Evolutionary conservation across 495 filamentous ascomycete genomes (phyloP).

Genomic region (Aspergillus mulundensis): DNA sequence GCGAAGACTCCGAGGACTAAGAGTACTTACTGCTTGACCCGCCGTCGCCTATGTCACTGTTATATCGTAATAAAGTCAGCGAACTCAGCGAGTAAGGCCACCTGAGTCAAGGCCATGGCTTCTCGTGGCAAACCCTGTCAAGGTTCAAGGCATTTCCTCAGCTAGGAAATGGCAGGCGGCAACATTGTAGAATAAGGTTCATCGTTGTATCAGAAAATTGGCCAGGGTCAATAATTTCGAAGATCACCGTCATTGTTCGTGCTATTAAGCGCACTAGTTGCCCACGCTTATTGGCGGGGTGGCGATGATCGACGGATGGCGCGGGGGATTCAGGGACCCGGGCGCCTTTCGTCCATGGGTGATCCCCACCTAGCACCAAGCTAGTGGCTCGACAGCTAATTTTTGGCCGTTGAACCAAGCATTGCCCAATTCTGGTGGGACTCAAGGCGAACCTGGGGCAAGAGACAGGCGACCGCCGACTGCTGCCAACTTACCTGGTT

Average conservation of each 20-base stretch:
- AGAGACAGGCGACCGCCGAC: not conserved
- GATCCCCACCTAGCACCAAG: not conserved
- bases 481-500: not conserved
- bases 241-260: not conserved
- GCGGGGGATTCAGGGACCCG: not conserved
- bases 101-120: too few relatives aligned
- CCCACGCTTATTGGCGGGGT: constrained; percentile 6
- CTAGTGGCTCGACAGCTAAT: not conserved
- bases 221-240: not conserved
- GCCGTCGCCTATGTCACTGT: too few relatives aligned
- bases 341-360: not conserved
- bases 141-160: too few relatives aligned
- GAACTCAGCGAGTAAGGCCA: too few relatives aligned
- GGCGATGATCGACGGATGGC: constrained; percentile 14
- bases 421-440: not conserved
- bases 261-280: not conserved
- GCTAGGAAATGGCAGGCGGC: too few relatives aligned
- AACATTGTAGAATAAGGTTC: too few relatives aligned
- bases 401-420: not conserved
- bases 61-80: too few relatives aligned
- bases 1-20: too few relatives aligned
- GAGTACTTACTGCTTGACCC: too few relatives aligned
- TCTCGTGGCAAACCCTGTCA: too few relatives aligned
- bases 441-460: not conserved
- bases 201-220: not conserved